Base-by-base conservation (phyloP, 148 eudicot species). In the Vaccinium vitisidaea region DNA sequence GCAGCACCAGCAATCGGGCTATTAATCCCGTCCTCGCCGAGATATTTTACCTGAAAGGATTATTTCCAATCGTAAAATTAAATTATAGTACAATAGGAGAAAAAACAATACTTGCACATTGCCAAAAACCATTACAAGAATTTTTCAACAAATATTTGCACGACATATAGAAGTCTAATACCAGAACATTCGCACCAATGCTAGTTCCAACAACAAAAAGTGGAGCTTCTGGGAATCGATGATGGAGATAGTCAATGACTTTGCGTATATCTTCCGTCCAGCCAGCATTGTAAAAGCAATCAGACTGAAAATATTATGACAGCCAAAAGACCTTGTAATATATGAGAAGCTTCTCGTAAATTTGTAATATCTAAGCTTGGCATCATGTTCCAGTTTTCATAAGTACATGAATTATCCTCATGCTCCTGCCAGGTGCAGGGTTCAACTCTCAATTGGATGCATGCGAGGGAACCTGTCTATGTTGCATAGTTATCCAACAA, bases 101-200 rank as follows among this genome's bases (percentile, higher is more conserved):
- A 18, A 19, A 53, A 46, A 69, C 16, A 12, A 56, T 25, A 46
- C 16, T 46, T 30, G 75, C 12, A 81, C 58, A 43, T 18, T 12
- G 56, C 15, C 8, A 79, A 79, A 48, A 55, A 21, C 10, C 19
- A 12, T 25, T 12, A 27, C 43, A 27, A 69, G 36, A 27, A 69
- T 27, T 69, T 27, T 27, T 8, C 61, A 58, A 36, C 27, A 30
- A 48, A 56, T 58, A 32, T 36, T 80, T 56, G 8, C 63, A 78
- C 10, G 1, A 6, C 43, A 78, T 78, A 27, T n/a, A 16, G 76
- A 84, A 65, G 13, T 39, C 18, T n/a, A 56, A 46, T 92, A 97
- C 99, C 98, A 95, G 75, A 82, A 97, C 50, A 83, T 97, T 97
- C 84, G 99, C 98, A 32, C 98, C 99, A 86, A 97, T 89, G 93